Evolutionary conservation across 148 eudicot species (phyloP), one percentile per base, ranked within the genome.

Genomic region (Talinum fruticosum): DNA sequence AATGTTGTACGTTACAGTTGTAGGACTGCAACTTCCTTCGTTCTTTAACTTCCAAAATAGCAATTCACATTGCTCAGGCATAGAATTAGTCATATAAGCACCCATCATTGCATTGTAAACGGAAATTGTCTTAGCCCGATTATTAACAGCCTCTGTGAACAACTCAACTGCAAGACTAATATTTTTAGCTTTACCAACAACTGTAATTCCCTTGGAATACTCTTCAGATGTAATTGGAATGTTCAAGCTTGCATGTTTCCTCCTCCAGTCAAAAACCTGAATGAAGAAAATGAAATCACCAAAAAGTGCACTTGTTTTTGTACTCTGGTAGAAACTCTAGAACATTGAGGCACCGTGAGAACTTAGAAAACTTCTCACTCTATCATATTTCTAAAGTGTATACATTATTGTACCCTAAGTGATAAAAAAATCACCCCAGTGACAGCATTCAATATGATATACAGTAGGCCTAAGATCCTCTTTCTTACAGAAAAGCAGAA

Each of bases 251-350:
- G 82, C 77, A 64, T 79, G 81, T 59, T 78, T 82, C 78, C 93
- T 90, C 79, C 98, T 87, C 98, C 98, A 94, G 34, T 82, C 79
- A 33, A 92, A 80, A 79, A 92, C 96, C 98, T 92, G 78, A 70
- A 74, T 72, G 66, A 59, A 75, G 21, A 74, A 54, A 80, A 49
- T 64, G 28, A 54, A 77, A 59, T 37, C 14, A 49, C 47, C 26
- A 59, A 33, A 72, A 6, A 18, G 1, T n/a, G 23, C 30, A 67
- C 2, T 44, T 36, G 26, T 66, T 45, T 47, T 18, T 21, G 57
- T n/a, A 12, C 64, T 6, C 28, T 5, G 18, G 23, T 74, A 53
- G 24, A 37, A 53, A 53, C 5, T 38, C 21, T 36, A 30, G 29
- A 65, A 70, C 1, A 10, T 30, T 67, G 4, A 21, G 41, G 13